Evolutionary conservation across 2,329 filamentous ascomycete genomes (phyloP), one percentile per base, ranked within the genome.

Genomic region (Leptodontidium sp.): DNA sequence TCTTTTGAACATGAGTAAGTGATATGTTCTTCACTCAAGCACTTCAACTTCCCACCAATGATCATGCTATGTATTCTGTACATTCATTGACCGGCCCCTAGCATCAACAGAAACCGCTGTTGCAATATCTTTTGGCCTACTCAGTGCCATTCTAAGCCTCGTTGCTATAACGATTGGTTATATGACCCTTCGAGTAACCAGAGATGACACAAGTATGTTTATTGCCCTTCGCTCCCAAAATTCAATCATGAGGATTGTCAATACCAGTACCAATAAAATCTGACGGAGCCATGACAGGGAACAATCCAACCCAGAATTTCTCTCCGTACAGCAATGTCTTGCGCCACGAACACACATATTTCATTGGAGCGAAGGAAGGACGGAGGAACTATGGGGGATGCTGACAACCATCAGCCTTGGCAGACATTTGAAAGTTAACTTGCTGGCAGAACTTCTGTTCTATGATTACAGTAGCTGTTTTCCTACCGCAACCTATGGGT

Each of bases 261-360:
- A 40, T 40, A 11, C 4, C 38, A 40, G 11, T 12, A 11, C 4
- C 38, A 40, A 11, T 12, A 40, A 8, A 40, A 12, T 40, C 38
- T 40, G 11, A 40, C 11, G 9, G 38, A 40, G 4, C 38, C 29
- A 32, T n/a, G 15, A 32, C 6, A 32, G 50, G 26, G 3, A 7
- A 17, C 26, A 2, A 53, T 53, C 14, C 50, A 17, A 32, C 3
- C 24, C 24, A 32, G 26, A 53, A 24, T 45, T 43, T 17, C 26
- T 43, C 38, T 4, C n/a, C 32, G 45, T 26, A 17, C 53, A 9
- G 55, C 12, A 26, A 21, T 15, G 49, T 50, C 11, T 29, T 52
- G 6, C 53, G 45, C 2, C 64, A 66, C 43, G 64, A 61, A 24
- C 64, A 66, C 35, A 66, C 64, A 2, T 40, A 66, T 45, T 50